Conservation (phyloP, 2,329 filamentous ascomycete genomes). For the Neonectria hederae region DNA sequence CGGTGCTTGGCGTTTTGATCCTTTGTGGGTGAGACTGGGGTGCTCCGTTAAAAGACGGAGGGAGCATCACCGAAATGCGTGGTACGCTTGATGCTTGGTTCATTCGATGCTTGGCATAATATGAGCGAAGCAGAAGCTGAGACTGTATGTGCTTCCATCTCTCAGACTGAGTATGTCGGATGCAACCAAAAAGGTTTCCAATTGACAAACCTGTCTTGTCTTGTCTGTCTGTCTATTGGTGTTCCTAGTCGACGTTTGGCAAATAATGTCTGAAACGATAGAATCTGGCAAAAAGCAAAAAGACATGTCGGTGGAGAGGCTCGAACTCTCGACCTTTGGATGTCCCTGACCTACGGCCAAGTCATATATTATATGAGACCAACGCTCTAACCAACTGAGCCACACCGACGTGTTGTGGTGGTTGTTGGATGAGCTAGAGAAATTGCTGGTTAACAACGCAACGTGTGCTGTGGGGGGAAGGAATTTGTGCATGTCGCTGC, state of each 20-base stretch:
- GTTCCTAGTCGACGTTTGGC: no score
- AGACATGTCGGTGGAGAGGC: slow-evolving; percentile 36
- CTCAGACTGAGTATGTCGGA: neutral
- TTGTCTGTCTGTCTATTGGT: no score
- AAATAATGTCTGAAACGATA: neutral
- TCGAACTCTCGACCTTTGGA: slow-evolving; percentile 45
- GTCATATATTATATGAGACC: slow-evolving; percentile 45
- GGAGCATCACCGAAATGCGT: neutral
- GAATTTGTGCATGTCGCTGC: neutral
- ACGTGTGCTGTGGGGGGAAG: neutral
- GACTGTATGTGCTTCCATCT: neutral
- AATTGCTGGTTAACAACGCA: neutral
- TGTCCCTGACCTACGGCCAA: slow-evolving; percentile 34
- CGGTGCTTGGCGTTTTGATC: neutral
- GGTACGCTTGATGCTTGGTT: neutral
- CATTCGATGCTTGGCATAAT: neutral
- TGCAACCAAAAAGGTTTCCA: neutral
- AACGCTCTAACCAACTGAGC: slow-evolving; percentile 53
- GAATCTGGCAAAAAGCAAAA: slow-evolving; percentile 10
- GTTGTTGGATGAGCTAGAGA: neutral
- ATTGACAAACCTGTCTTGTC: neutral
- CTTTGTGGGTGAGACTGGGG: no score
- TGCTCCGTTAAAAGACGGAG: neutral
- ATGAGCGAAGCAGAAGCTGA: neutral
- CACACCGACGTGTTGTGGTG: slow-evolving; percentile 39